Evolutionary conservation across 2,329 filamentous ascomycete genomes (phyloP).

Genomic region (Ophiostoma himal-ulmi): DNA sequence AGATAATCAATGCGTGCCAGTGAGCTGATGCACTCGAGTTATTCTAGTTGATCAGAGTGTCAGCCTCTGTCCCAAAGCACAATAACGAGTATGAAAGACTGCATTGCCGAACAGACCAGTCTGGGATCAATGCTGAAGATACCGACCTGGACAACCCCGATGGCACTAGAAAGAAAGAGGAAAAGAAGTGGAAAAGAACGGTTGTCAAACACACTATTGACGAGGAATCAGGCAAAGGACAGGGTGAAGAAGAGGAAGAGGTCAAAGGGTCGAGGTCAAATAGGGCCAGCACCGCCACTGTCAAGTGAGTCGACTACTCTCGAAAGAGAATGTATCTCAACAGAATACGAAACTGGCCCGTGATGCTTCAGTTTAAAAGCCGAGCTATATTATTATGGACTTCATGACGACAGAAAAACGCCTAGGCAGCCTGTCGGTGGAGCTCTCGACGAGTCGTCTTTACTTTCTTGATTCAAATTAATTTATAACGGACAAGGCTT

Average conservation of each 20-base stretch:
- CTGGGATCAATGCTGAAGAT: constrained; percentile 12
- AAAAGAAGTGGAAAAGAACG: constrained; percentile 10
- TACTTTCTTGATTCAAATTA: background rate
- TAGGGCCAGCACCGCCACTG: constrained; percentile 1
- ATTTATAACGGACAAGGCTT: background rate
- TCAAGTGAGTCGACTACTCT: background rate
- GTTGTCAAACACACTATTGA: background rate
- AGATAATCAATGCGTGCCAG: background rate
- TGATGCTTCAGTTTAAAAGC: background rate
- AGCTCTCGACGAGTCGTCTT: background rate
- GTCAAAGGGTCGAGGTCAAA: background rate
- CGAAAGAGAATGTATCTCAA: background rate
- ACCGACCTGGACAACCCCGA: constrained; percentile 12
- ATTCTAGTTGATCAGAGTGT: background rate
- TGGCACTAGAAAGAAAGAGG: constrained; percentile 14
- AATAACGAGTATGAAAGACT: background rate
- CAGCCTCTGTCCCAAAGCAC: background rate
- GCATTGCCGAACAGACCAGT: constrained; percentile 13
- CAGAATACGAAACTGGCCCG: background rate
- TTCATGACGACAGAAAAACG: background rate
- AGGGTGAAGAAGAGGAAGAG: background rate
- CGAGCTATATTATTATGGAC: background rate
- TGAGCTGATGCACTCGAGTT: background rate
- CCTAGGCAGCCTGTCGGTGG: background rate
- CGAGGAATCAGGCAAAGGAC: background rate